Evolutionary conservation across 2,329 filamentous ascomycete species (phyloP), one percentile per base, ranked within the genome.

Genomic region (Cryphonectria naterciae): DNA sequence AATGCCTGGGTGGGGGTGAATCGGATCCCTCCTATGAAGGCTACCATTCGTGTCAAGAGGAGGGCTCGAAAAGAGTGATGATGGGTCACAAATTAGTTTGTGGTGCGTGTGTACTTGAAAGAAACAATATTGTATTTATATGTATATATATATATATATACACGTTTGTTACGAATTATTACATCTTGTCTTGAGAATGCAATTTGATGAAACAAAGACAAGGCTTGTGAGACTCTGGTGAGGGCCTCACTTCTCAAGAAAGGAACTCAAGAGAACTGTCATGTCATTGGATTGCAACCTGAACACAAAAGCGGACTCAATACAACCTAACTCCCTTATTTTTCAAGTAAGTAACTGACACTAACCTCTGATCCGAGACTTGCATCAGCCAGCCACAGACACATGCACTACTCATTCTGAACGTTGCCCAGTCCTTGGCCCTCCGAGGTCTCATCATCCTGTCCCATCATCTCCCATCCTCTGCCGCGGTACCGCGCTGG

Each of bases 401-500:
- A 17, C 65, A 10, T 49, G 49, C 22, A 65, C 8, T 65, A 22
- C 39, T 32, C 64, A 65, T 61, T 43, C 19, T 17, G 19, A 4
- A n/a, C 60, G 11, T n/a, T 58, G 17, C 69, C 72, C 43, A 81
- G 77, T 3, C 78, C 78, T 46, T 77, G 66, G 1, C 80, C 80
- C 68, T 81, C 77, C n/a, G 77, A 77, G 65, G 71, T 72, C 49
- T 75, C 75, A 7, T 77, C 77, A 52, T 75, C 78, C 32, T 75
- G 77, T 56, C 75, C 74, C 5, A 76, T 79, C 79, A 81, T 79
- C 76, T 81, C 79, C 80, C 79, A 81, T 17, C 77, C 79, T 13
- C 77, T 74, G 11, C 76, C 76, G 8, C 79, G 75, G 63, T 74
- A 78, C 56, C 73, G 75, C 67, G 73, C 75, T 0, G 80, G 79